Base-by-base conservation (phyloP, 495 filamentous ascomycete genomes). In the Aspergillus haitiensis region DNA sequence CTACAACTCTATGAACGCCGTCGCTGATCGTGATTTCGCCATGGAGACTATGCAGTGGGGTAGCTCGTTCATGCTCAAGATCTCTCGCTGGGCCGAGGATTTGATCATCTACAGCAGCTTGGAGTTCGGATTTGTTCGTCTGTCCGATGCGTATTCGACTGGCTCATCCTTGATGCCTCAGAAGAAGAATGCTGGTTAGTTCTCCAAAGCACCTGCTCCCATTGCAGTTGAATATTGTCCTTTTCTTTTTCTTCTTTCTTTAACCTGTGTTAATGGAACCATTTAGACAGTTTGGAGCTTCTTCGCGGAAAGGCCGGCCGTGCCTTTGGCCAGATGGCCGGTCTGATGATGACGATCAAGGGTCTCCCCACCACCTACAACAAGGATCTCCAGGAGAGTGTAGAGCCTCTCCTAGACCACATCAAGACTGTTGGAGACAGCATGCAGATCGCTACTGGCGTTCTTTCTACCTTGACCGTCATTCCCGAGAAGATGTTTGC, bases 21-120 rank as follows among this genome's bases (percentile, higher is more conserved):
- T 96, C 18, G 86, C 82, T 7, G 91, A 96, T 72, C 86, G 93
- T 49, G 92, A 97, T 65, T 97, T 97, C 64, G 86, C 93, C 10
- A 82, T 92, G 69, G 92, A 97, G 81, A 87, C 84, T 5, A 87
- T 98, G 80, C 91, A 95, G 77, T 98, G 93, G 90, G 89, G 84
- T 21, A 78, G 84, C 48, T 88, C 86, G 68, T 79, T 96, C 60
- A 96, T 95, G 88, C 80, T 86, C 52, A 92, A 97, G 75, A 82
- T 97, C 50, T 91, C 86, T 42, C 84, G 93, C 33, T 94, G 90
- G 84, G 83, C 89, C 2, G 91, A 96, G 78, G 93, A 96, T 66
- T 75, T 97, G 60, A 95, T 96, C 71, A 87, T 94, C 74, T 96
- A 94, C 81, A 88, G 82, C 42, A 85, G 85, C 44, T 76, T 83